A percentile compares a stretch with the other conserved stretches of the same genome.
Evolutionary conservation across 306 rosid genomes (phyloP).

Genomic region (Cucumis hystrix): DNA sequence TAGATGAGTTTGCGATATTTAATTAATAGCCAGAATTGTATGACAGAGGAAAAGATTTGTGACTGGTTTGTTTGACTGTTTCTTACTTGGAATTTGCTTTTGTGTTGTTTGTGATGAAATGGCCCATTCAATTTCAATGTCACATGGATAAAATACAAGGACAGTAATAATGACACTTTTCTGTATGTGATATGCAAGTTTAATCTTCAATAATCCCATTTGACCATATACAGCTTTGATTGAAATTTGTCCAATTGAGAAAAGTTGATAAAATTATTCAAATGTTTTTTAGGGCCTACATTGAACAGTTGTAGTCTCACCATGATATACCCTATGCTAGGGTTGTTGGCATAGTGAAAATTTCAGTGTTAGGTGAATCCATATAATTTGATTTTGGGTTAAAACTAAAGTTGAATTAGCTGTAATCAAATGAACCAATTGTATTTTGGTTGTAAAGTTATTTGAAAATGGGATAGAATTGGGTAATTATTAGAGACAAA

Average conservation of each 20-base stretch:
- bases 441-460: not conserved
- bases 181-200: not conserved
- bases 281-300: not conserved
- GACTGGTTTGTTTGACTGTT: not conserved
- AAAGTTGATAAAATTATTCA: not conserved
- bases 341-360: not conserved
- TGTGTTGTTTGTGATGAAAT: not conserved
- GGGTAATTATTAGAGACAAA: not conserved
- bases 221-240: not conserved
- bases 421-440: not conserved
- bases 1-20: conserved; percentile 3
- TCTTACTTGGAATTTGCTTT: not conserved
- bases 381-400: not conserved
- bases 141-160: not conserved
- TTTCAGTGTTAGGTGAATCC: not conserved
- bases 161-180: not conserved
- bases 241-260: not conserved
- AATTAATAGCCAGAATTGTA: conserved; percentile 18
- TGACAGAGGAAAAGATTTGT: not conserved
- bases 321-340: not conserved
- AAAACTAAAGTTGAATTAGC: not conserved
- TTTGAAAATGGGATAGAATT: not conserved
- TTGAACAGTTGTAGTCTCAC: not conserved
- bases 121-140: not conserved
- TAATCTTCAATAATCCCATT: not conserved